Conservation (phyloP, 768 basidiomycete species). For the Ramaria rubella region DNA sequence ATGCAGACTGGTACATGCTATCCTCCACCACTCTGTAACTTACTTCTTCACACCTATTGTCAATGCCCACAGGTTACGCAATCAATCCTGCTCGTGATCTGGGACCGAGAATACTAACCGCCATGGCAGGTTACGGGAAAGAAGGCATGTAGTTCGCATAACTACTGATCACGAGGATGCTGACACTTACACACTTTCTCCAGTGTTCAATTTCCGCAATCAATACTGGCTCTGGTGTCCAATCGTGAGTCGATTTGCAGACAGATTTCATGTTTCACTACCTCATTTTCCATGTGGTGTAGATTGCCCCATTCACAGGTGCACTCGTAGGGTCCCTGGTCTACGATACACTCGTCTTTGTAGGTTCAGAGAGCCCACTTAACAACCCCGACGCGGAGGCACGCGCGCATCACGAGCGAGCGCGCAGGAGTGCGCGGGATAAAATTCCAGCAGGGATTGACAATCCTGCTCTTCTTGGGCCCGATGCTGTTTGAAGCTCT, state of each 20-base stretch:
- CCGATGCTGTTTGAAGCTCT: too few relatives aligned
- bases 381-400: constrained; percentile 34
- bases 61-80: constrained; percentile 40
- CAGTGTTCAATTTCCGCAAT: constrained; percentile 28
- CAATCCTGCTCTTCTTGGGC: too few relatives aligned
- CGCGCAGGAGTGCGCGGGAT: neutral
- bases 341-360: constrained; percentile 56
- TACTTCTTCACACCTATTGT: neutral
- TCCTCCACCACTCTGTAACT: neutral
- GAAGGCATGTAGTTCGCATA: constrained; percentile 26
- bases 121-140: constrained; percentile 68
- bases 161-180: neutral
- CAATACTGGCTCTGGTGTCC: constrained; percentile 77
- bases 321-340: constrained; percentile 36
- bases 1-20: constrained; percentile 41
- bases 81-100: constrained; percentile 70
- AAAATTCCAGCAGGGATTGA: neutral
- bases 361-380: constrained; percentile 46
- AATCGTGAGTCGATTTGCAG: constrained; percentile 45
- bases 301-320: constrained; percentile 4
- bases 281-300: neutral
- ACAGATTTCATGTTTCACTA: neutral
- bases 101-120: constrained; percentile 59
- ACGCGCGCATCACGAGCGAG: neutral
- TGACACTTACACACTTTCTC: neutral